Evolutionary conservation across 2,329 filamentous ascomycete genomes (phyloP), one percentile per base, ranked within the genome.

Genomic region (Colletotrichum gigasporum): DNA sequence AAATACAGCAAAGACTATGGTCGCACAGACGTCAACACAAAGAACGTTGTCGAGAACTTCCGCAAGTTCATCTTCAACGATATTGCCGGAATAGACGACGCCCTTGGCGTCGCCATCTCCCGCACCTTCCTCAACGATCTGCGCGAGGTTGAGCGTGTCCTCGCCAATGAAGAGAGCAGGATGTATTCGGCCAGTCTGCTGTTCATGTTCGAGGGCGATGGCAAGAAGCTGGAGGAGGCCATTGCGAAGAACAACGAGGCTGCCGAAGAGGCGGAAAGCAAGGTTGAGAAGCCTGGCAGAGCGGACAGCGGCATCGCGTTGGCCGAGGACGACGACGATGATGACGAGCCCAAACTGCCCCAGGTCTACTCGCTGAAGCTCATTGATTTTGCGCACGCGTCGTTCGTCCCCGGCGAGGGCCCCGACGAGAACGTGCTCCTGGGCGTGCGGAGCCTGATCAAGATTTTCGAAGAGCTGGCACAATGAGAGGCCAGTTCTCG

Each of bases 311-410:
- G 84, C 67, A 87, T 87, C 22, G 74, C 77, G 70, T 73, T 71
- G 47, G 75, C 59, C 37, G 39, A 55, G 22, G 42, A 58, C 1
- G 77, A 79, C 0, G 74, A 76, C 1, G 76, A 80, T 1, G 81
- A 82, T 2, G 81, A 82, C 2, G 83, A 45, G 82, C 85, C 53
- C 26, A 66, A 69, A 14, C 65, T 81, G 10, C 91, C 91, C 0
- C 90, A 90, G 70, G 87, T 97, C 42, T 93, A 91, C 71, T 86
- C 88, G 11, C 83, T 97, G 51, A 96, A 95, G 74, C 84, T 99
- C 67, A 99, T 99, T 70, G 96, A 99, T 76, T 99, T 99, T 83
- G 96, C 96, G 2, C 96, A 99, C 77, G 96, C 96, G 10, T 80
- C 83, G 51, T 98, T 91, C 90, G 91, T 88, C 1, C 91, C 92